Base-by-base conservation (phyloP, 2,329 filamentous ascomycete genomes). In the Thielaviopsis ethacetica region DNA sequence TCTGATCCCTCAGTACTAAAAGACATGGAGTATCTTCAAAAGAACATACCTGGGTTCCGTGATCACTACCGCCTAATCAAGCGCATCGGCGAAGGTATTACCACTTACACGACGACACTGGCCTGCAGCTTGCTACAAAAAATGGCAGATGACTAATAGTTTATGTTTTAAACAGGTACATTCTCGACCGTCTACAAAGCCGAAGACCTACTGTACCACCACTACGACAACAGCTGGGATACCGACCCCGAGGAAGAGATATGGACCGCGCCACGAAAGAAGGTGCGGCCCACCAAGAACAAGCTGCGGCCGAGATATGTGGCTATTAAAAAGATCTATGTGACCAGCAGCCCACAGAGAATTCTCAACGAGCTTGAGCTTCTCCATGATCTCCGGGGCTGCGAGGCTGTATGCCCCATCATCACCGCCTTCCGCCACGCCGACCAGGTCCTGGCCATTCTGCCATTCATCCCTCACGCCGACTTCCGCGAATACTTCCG, bases 101-200 rank as follows among this genome's bases (percentile, higher is more conserved):
- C 5, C 66, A 53, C 66, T 61, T 21, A 58, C 55, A 57, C 41
- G 19, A 10, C 38, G n/a, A 17, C 10, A 24, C 53, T 17, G 27
- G 3, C 21, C 15, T 57, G 53, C 12, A 9, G 17, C 49, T 15
- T 54, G 9, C 52, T 57, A 27, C 17, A 13, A 22, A 55, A 5
- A 50, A 17, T 41, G 50, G 21, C 44, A 53, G 27, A 62, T 66
- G 56, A 65, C 61, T 53, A 51, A 54, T 57, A 17, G 6, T 15
- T 24, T n/a, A 12, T 27, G 19, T 51, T 15, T 44, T 19, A n/a
- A n/a, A 41, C 64, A 95, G 90, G 93, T 60, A 98, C 93, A 1
- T 98, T 98, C 69, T 97, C 93, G 0, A 97, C 93, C 1, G 93
- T 98, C 13, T 98, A 98, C 78, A 98, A 98, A 71, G 93, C 94